Evolutionary conservation across 768 basidiomycete genomes (phyloP), one percentile per base, ranked within the genome.

Genomic region (Kwoniella pini): DNA sequence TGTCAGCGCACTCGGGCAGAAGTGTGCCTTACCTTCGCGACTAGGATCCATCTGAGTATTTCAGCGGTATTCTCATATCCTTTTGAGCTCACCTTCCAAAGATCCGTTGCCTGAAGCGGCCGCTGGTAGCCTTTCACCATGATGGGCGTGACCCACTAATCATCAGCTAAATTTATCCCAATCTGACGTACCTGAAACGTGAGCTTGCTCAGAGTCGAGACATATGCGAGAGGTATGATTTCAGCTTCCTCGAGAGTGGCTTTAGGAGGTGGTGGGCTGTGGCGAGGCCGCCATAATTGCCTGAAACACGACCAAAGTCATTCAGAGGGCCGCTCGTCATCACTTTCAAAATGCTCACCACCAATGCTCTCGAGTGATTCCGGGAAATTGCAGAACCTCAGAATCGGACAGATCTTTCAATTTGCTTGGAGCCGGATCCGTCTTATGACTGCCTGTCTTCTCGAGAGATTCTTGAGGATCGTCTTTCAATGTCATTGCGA

Each of bases 21-120:
- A 19, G 7, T 42, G 11, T 6, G 15, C 33, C 62, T 39, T 26
- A 67, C 68, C 61, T 60, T 76, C 74, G 43, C 74, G 30, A 61
- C 63, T 70, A 3, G 60, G 48, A 46, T 76, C 74, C 68, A 76
- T 67, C 68, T 75, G 49, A 28, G 13, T 5, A 38, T 5, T 33
- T 67, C 53, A n/a, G n/a, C 28, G 21, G 3, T 6, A n/a, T 48
- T 13, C 4, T 40, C 22, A 12, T 1, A n/a, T n/a, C n/a, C 2
- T 17, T 10, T 0, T 31, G 21, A 11, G 54, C 68, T 84, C 62
- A 90, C 79, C 70, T 84, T 85, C 87, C 87, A 89, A 12, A 90
- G 77, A 77, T 91, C 89, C 1, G 86, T 84, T 0, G 86, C 86
- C 69, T 88, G 87, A 9, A 91, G 80, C 0, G 87, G 86, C 28